Conservation (phyloP, 345 rosid species). For the Noccaea caerulescens region DNA sequence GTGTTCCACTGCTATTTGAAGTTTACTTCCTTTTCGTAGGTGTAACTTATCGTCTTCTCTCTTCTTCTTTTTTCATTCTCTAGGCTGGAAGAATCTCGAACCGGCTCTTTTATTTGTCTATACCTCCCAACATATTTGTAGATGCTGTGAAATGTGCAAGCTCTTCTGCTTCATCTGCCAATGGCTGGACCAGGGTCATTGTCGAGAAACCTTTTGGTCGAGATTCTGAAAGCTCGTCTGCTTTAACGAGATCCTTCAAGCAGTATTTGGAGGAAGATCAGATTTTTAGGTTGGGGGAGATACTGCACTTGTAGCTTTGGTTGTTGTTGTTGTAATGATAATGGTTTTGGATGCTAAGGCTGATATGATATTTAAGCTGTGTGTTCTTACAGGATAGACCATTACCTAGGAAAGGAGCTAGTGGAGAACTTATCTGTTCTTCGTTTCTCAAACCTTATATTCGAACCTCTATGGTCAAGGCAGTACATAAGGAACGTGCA, state of each 20-base stretch:
- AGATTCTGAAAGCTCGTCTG: constrained; percentile 96
- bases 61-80: constrained; percentile 3
- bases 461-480: constrained; percentile 96
- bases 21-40: not conserved
- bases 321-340: constrained; percentile 7
- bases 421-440: constrained; percentile 97
- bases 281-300: constrained; percentile 71
- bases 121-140: constrained; percentile 92
- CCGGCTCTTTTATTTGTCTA: constrained; percentile 92
- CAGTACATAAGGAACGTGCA: constrained; percentile 94
- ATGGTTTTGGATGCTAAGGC: not conserved
- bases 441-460: constrained; percentile 97
- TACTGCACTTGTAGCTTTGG: constrained; percentile 9
- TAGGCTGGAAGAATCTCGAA: constrained; percentile 82
- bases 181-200: constrained; percentile 98
- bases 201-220: constrained; percentile 99
- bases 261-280: constrained; percentile 89
- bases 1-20: constrained; percentile 11
- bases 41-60: not conserved
- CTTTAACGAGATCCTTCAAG: constrained; percentile 83
- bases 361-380: constrained; percentile 20
- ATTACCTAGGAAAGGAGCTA: constrained; percentile 96
- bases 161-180: constrained; percentile 80
- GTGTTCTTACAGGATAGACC: constrained; percentile 77
- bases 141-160: constrained; percentile 96